Evolutionary conservation across 768 basidiomycete genomes (phyloP), one percentile per base, ranked within the genome.

Genomic region (Phylloporus sp.): DNA sequence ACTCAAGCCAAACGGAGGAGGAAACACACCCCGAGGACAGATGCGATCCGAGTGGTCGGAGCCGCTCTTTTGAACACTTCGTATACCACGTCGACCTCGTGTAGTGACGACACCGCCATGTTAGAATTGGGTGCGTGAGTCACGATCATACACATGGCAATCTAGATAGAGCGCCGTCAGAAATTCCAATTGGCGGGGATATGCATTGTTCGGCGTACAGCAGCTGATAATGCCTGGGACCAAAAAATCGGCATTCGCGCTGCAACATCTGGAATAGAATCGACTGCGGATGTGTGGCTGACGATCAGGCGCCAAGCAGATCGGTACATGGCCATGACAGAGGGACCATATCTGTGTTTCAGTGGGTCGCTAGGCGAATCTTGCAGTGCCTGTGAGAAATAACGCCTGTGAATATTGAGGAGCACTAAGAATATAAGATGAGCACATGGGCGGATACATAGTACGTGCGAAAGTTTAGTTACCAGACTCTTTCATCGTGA

Each of bases 271-370:
- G 78, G 73, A 5, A 69, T 63, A 17, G 56, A 49, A 14, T 61
- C 59, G 65, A 74, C 77, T 1, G 71, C 64, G n/a, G 71, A 61
- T 15, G 67, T 65, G 42, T 83, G 65, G 0, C 71, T 71, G 37
- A 76, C 70, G 32, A 81, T 77, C 24, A 86, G 56, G 14, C 84
- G 69, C 79, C 82, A 86, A 5, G 84, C 80, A 2, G 82, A 83
- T 3, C 83, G 81, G 63, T 84, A 87, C 13, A 79, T 77, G 0
- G 86, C 81, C 62, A 84, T 74, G 6, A 86, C 81, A 2, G 86
- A 89, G 1, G 81, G 79, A 0, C 79, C 73, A 60, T 80, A 86
- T 55, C 70, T 74, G 55, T 87, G 84, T 46, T 72, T 72, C 38
- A 81, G 67, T 3, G 80, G 68, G 44, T 86, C 80, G 8, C 64